These are phyloP conservation scores for Heterobasidion occidentale DNA, from an alignment of 1,284 basidiomycete species.

Conservation along the genomic window DNA sequence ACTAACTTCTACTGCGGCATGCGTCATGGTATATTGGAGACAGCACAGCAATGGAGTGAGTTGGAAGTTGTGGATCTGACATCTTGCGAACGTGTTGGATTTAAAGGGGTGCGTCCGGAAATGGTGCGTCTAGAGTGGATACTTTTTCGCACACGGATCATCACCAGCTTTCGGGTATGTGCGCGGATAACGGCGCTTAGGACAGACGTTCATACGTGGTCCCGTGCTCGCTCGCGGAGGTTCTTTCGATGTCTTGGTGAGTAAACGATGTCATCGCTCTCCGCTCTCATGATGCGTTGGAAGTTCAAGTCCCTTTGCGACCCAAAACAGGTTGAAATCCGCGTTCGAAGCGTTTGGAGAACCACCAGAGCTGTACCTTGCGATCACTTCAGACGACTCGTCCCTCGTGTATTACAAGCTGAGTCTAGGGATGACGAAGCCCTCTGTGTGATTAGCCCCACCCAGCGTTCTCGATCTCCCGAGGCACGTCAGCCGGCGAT, in stretches of 20 bases:
- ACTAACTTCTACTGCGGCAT: neutral
- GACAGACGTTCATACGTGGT: slow-evolving; percentile 41
- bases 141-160: no score
- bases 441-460: slow-evolving; percentile 34
- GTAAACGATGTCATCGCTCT: neutral
- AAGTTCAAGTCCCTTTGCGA: neutral
- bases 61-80: slow-evolving; percentile 55
- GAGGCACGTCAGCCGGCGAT: neutral
- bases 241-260: slow-evolving; percentile 44
- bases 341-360: slow-evolving; percentile 44
- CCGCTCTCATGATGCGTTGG: neutral
- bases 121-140: slow-evolving; percentile 30
- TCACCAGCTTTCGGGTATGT: no score
- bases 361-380: slow-evolving; percentile 53
- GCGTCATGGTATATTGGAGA: neutral
- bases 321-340: slow-evolving; percentile 38
- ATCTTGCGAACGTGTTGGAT: slow-evolving; percentile 43
- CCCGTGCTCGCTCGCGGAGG: slow-evolving; percentile 62
- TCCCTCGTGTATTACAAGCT: slow-evolving; percentile 80
- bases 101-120: slow-evolving; percentile 50
- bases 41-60: slow-evolving; percentile 67
- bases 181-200: slow-evolving; percentile 17
- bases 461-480: neutral
- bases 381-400: slow-evolving; percentile 67
- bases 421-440: slow-evolving; percentile 67